phyloP scores from a whole-genome alignment of 2,329 filamentous ascomycete species.

The Curvularia verruculosa region DNA sequence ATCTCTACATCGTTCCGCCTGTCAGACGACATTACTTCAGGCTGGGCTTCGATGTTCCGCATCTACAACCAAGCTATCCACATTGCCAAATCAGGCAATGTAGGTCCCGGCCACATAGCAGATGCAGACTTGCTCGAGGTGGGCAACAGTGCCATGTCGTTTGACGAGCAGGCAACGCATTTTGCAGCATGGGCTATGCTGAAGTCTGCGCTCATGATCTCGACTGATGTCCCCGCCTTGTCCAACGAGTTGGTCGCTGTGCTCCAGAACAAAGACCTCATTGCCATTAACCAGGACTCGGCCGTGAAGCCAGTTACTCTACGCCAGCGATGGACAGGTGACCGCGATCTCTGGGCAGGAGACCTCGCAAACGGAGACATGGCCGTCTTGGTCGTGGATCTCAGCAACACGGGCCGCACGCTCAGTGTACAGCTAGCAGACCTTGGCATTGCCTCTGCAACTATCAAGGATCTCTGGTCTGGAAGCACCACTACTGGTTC shows the following conservation, averaged over 20 bases:
- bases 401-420: slow-evolving; percentile 23
- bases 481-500: slow-evolving; percentile 14
- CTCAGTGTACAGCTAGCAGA: slow-evolving; percentile 22
- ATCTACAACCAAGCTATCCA: slow-evolving; percentile 31
- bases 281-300: slow-evolving; percentile 29
- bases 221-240: slow-evolving; percentile 21
- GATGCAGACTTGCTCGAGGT: slow-evolving; percentile 30
- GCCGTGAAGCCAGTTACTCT: slow-evolving; percentile 28
- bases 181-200: slow-evolving; percentile 32
- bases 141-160: slow-evolving; percentile 25
- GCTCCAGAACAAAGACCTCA: slow-evolving; percentile 29
- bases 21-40: slow-evolving; percentile 24
- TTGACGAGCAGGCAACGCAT: slow-evolving; percentile 31
- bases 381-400: slow-evolving; percentile 26
- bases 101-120: slow-evolving; percentile 26
- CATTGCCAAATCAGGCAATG: slow-evolving; percentile 22
- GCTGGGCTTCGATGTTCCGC: slow-evolving; percentile 25
- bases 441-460: slow-evolving; percentile 22
- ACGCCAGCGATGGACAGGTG: slow-evolving; percentile 25
- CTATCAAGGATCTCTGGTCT: slow-evolving; percentile 28
- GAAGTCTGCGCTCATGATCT: slow-evolving; percentile 31
- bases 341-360: slow-evolving; percentile 28
- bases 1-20: slow-evolving; percentile 30
- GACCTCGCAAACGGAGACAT: slow-evolving; percentile 29
- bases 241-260: slow-evolving; percentile 21